These are phyloP conservation scores for Diutina ranongensis DNA, from an alignment of 1,139 yeast genomes.

Conservation along the genomic window DNA sequence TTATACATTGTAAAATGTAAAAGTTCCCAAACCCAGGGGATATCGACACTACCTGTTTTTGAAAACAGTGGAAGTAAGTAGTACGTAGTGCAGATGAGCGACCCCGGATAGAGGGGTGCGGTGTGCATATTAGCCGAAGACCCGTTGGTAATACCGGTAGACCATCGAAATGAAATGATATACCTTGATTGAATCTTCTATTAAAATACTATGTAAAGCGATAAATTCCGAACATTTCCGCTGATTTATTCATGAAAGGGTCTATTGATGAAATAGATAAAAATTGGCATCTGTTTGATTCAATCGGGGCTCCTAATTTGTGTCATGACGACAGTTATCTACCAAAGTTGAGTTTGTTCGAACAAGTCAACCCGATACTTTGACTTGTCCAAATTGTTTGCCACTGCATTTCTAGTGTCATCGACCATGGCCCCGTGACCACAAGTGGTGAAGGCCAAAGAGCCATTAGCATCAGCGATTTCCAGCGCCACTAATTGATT, in stretches of 20 bases:
- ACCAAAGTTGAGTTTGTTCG: slow-evolving; percentile 11
- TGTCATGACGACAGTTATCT: background rate
- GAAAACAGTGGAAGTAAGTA: too few species aligned
- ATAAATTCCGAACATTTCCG: background rate
- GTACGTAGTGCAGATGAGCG: too few species aligned
- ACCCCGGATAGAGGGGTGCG: too few species aligned
- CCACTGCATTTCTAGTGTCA: slow-evolving; percentile 9
- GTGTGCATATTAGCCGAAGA: background rate
- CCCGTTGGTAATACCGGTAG: too few species aligned
- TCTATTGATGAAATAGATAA: background rate
- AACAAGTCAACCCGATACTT: slow-evolving; percentile 11
- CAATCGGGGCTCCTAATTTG: background rate
- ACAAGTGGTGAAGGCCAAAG: slow-evolving; percentile 11
- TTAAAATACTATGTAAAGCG: background rate
- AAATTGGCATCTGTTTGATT: background rate
- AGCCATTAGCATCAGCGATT: slow-evolving; percentile 8
- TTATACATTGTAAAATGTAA: background rate
- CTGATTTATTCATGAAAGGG: too few species aligned
- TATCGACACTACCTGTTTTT: too few species aligned
- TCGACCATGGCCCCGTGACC: slow-evolving; percentile 11
- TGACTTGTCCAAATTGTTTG: slow-evolving; percentile 8
- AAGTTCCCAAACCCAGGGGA: too few species aligned
- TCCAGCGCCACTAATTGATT: slow-evolving; percentile 7
- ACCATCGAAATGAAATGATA: too few species aligned
- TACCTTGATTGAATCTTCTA: background rate